Evolutionary conservation across 148 eudicot species (phyloP), one percentile per base, ranked within the genome.

Genomic region (Polygonum maritimum): DNA sequence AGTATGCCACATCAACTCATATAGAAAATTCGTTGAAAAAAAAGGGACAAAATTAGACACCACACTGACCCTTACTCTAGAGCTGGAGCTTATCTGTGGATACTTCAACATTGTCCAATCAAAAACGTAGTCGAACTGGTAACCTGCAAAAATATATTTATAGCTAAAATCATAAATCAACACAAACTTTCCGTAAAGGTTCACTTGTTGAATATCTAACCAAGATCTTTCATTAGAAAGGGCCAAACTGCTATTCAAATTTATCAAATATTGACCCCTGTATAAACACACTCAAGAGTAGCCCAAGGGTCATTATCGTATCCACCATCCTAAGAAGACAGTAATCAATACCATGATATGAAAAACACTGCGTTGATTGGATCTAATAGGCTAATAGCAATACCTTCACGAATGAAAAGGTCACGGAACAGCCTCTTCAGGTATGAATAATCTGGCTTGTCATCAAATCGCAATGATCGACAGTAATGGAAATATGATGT

Each of bases 81-180:
- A 91, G 83, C 91, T 95, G 81, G 99, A 95, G 69, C 94, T 90
- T 60, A 91, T 86, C 79, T 92, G 99, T 31, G 98, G 99, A 82
- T 92, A 95, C 91, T 92, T 92, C 87, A 95, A 79, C 35, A 88
- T 81, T 58, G 98, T 95, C 99, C 99, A 95, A 82, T 95, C 99
- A 84, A 95, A 95, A n/a, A 92, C 97, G 81, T 92, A 90, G 85
- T 92, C 99, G 79, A 92, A 95, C 82, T 92, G 97, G 87, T 90
- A 95, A 76, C 97, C 99, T 95, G 87, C 72, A 75, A 7, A 33
- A 16, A 67, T 15, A 13, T 36, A 11, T 3, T 67, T 67, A 38
- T 14, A 67, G 3, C 6, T 67, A 67, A 15, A 67, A 16, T 26
- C 44, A 38, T 9, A 14, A 67, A 4, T 21, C n/a, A 36, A 6